Evolutionary conservation across 768 basidiomycete species (phyloP), one percentile per base, ranked within the genome.

Genomic region (Heimioporus sp.): DNA sequence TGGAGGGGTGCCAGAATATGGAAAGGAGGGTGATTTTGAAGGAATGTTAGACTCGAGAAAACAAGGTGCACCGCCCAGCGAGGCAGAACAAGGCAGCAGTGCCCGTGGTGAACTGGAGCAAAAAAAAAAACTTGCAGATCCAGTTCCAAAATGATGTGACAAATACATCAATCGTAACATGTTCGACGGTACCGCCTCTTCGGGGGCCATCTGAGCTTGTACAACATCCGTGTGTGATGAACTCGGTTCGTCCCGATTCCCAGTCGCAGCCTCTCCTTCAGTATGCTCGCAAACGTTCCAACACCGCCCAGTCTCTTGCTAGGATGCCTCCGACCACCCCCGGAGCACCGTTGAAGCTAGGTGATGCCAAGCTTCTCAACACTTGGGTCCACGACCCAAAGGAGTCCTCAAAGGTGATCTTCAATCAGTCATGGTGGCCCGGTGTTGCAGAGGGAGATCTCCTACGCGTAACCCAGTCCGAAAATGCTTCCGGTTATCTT

Each of bases 381-480:
- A 75, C 78, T 12, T 90, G 90, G 89, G 87, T 91, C 4, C 85
- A 88, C 61, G 86, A 89, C 51, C 60, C 76, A 34, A 85, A 82
- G 61, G 82, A 86, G 47, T 77, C 80, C 0, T 65, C 76, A 9
- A 69, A 69, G 16, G 83, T 90, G 49, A 73, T 83, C 16, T 77
- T 93, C 65, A 91, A 92, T 57, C 85, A 85, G 40, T 73, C 81
- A 11, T 81, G 76, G 65, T 90, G 87, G 86, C 87, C 87, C 7
- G 91, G 91, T 3, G 85, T 90, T 31, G 72, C 75, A 41, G 86
- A 87, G 58, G 91, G 89, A 9, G 90, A 92, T 60, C 70, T 90
- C 63, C 61, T 92, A 38, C 76, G 80, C 48, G 79, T 91, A 42
- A 70, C 72, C 47, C 72, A 71, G 43, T 64, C 77, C 21, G 75